Evolutionary conservation across 129 eudicot genomes (phyloP), one percentile per base, ranked within the genome.

Genomic region (Chrysanthemum lavandulifolium): DNA sequence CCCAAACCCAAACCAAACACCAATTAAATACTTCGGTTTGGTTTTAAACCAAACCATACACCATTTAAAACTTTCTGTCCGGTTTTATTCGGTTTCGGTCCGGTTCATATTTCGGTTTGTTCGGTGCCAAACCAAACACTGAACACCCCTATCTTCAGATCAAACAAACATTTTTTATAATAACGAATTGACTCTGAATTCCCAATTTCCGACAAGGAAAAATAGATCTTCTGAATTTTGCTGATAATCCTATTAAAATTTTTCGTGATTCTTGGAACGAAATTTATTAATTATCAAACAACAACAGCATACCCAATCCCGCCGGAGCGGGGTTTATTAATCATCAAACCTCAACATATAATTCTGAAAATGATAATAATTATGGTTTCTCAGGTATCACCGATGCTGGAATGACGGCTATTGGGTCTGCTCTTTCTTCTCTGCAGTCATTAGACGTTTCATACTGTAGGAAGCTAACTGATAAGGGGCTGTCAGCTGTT

Each of bases 401-500:
- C 15, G 99, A 95, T 80, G 68, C 63, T 55, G 99, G 99, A 79
- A 70, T 88, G 85, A 69, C 65, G 2, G 87, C 87, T 43, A 82
- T 95, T 76, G 99, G 83, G 73, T 73, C 87, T 2, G 52, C 80
- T 82, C 97, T 95, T 65, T 73, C 89, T 65, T 83, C 79, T 62
- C 81, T 95, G 33, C 94, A 86, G 72, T 82, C 78, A 10, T 79
- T 95, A 71, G 99, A 95, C 68, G 90, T 88, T 62, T 95, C 99
- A 31, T 83, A 75, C 76, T 95, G 96, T 81, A 86, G 88, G 77
- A 95, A 91, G 78, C 76, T 95, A 61, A 86, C 91, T 0, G 94
- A 88, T 67, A 88, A 83, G 81, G 99, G 99, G 15, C 81, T 95
- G n/a, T 84, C 97, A 78, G 90, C 91, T 72, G 83, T 95, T 82